A percentile compares a stretch with the other conserved stretches of the same genome.
Conservation (phyloP, 164 flowering plant genomes). For the Hamamelis virginiana region DNA sequence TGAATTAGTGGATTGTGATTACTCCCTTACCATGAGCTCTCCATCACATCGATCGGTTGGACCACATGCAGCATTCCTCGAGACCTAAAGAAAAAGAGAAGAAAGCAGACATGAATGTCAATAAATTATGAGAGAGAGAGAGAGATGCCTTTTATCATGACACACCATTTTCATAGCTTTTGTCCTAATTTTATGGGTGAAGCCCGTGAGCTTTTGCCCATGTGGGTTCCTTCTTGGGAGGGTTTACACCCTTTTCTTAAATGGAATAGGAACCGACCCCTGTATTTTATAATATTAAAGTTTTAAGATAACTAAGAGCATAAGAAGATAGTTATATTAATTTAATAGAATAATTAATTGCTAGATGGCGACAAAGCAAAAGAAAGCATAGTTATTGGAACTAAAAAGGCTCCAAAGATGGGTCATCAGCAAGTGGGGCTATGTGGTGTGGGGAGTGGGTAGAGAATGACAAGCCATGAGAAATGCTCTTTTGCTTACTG, state of each 20-base stretch:
- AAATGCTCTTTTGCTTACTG: conserved; percentile 8
- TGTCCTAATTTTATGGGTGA: too few relatives aligned
- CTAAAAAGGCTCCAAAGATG: neutral
- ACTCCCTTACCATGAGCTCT: too few relatives aligned
- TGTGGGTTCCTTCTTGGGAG: neutral
- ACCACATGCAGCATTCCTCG: too few relatives aligned
- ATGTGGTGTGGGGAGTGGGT: neutral
- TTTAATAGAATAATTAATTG: neutral
- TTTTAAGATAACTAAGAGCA: neutral
- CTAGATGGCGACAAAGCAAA: conserved; percentile 14
- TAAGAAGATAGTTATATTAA: neutral
- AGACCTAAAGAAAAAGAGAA: too few relatives aligned
- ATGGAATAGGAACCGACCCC: too few relatives aligned
- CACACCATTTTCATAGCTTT: too few relatives aligned
- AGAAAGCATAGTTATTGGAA: conserved; percentile 13
- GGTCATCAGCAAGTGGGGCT: neutral
- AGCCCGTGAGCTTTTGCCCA: neutral
- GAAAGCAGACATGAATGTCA: too few relatives aligned
- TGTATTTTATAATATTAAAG: neutral
- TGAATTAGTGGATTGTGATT: too few relatives aligned
- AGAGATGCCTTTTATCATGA: too few relatives aligned
- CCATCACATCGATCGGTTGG: too few relatives aligned
- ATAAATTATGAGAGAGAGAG: too few relatives aligned
- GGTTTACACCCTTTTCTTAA: neutral
- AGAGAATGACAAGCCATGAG: conserved; percentile 12